These are phyloP conservation scores for Pontederia crassipes DNA, from an alignment of 176 grass and related monocot species.

Conservation along the genomic window DNA sequence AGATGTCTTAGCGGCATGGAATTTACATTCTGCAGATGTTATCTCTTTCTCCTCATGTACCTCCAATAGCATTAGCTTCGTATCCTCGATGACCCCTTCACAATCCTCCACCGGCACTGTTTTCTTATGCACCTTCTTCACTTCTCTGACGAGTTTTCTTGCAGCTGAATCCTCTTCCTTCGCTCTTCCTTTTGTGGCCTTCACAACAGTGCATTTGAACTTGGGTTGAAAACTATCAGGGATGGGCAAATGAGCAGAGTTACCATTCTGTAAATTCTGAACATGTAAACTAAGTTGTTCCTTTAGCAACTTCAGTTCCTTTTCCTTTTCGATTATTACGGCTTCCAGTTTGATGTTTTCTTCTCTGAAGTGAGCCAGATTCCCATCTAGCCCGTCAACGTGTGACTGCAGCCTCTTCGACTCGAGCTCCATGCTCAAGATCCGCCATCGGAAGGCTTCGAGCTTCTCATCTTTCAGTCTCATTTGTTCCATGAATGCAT, in stretches of 20 bases:
- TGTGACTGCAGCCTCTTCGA: conserved; percentile 38
- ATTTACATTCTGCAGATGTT: conserved; percentile 2
- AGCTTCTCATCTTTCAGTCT: conserved; percentile 70
- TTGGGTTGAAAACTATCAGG: neutral
- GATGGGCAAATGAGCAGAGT: neutral
- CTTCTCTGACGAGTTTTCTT: neutral
- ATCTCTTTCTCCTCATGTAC: conserved; percentile 18
- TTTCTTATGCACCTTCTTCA: neutral
- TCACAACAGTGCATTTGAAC: conserved; percentile 10
- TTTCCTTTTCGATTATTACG: conserved; percentile 32
- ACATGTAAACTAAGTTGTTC: conserved; percentile 26
- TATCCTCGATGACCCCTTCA: conserved; percentile 1
- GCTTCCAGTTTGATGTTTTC: conserved; percentile 30
- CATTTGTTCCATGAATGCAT: conserved; percentile 85
- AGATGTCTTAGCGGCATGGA: conserved; percentile 1
- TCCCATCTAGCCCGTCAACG: conserved; percentile 45
- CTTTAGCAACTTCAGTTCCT: conserved; percentile 31
- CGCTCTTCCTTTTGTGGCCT: conserved; percentile 2
- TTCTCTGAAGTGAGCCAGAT: conserved; percentile 34
- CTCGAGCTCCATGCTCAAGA: conserved; percentile 48
- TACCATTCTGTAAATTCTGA: neutral
- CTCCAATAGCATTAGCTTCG: conserved; percentile 16
- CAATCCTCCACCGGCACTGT: neutral
- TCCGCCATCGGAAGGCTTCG: conserved; percentile 46
- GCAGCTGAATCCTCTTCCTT: neutral